A percentile compares a stretch with the other conserved stretches of the same genome.
Conservation (phyloP, 257 asterid species). For the Fraxinus cuspidata region DNA sequence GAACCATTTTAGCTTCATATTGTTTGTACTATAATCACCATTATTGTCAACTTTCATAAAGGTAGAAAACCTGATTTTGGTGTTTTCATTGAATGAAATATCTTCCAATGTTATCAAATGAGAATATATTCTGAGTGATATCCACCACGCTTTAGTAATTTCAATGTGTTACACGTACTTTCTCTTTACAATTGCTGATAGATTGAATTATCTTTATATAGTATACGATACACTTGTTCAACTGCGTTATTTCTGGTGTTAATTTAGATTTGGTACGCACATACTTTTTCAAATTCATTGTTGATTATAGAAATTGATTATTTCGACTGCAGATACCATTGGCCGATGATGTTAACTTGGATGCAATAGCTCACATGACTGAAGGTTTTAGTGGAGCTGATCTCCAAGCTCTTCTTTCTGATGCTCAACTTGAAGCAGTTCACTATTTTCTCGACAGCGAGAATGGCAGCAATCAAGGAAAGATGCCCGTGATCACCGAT, state of each 20-base stretch:
- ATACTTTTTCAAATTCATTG: not conserved
- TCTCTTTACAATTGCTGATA: not conserved
- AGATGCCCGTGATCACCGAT: slow-evolving; percentile 64
- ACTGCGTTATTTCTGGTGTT: not conserved
- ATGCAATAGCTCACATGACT: slow-evolving; percentile 55
- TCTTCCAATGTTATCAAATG: not conserved
- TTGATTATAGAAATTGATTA: not conserved
- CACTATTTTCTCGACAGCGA: slow-evolving; percentile 62
- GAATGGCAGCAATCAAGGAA: slow-evolving; percentile 38
- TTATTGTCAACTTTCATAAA: not conserved
- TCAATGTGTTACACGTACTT: not conserved
- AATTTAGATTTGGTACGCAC: slow-evolving; percentile 5
- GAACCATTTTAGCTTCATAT: not conserved
- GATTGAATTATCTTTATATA: not conserved
- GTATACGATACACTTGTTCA: not conserved
- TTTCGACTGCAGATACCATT: slow-evolving; percentile 63
- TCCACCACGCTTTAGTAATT: not conserved
- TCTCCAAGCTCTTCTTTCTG: slow-evolving; percentile 93
- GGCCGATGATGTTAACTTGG: slow-evolving; percentile 74
- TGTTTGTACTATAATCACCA: not conserved
- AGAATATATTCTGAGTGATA: not conserved
- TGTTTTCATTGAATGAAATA: not conserved
- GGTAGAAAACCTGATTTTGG: not conserved
- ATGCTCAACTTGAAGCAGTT: slow-evolving; percentile 92
- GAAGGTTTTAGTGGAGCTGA: slow-evolving; percentile 99